Evolutionary conservation across 768 basidiomycete species (phyloP), one percentile per base, ranked within the genome.

Genomic region (Leccinum olivaceopallidum): DNA sequence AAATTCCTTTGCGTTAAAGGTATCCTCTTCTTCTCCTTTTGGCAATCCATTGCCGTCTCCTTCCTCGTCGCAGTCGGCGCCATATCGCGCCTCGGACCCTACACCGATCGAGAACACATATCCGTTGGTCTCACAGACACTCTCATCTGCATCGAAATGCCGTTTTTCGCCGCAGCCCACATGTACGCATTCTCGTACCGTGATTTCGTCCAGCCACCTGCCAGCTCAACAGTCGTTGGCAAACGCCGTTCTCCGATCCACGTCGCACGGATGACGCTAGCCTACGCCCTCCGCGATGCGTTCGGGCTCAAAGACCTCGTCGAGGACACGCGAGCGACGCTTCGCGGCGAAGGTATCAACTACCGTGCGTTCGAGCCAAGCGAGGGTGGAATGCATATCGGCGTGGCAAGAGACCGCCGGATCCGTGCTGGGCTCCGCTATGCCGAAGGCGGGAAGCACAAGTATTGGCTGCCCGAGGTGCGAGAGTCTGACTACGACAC

Each of bases 1-100:
- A 99, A 99, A 75, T 99, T 99, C 76, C 86, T 98, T 26, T 99
- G 95, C 71, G 95, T 99, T 65, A 99, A 99, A 72, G 96, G 96
- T 50, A 94, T 99, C 66, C 81, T 99, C 22, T 98, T 98, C 81
- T 96, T 97, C 75, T 95, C 92, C 2, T 99, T 99, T 78, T 99
- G 97, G 97, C 97, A 99, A 73, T 86, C 90, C 22, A 83, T 96
- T 56, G 84, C 69, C 50, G 84, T 99, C 54, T 95, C 94, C 32
- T 83, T 92, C 67, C 82, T 98, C n/a, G 96, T 95, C 51, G 90
- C 94, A 2, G 80, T 89, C 0, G 83, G 88, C 9, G 82, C 79
- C 54, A 92, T 98, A 71, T 86, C 79, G 37, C 82, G 81, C 54
- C 83, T 97, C 51, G 95, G 95, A 4, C 90, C 92, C 13, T 95